Evolutionary conservation across 2,329 filamentous ascomycete genomes (phyloP), one percentile per base, ranked within the genome.

Genomic region (Lachnellula suecica): DNA sequence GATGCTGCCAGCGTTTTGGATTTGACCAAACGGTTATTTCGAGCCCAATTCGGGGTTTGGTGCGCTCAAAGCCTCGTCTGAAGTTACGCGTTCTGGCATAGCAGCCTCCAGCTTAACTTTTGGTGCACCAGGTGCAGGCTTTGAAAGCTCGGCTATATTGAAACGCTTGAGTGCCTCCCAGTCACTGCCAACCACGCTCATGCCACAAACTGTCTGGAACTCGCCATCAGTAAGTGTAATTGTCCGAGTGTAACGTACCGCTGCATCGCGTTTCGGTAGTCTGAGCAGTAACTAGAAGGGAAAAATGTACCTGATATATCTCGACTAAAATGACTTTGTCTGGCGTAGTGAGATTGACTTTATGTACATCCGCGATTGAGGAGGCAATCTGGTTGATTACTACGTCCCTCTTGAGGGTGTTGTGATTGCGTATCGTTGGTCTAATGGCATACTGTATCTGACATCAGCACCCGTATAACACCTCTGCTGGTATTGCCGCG

Each of bases 251-350:
- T 41, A 49, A 53, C 52, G 49, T 53, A 43, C 54, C 45, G 59
- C 53, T 56, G 53, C 53, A 52, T 43, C 23, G 13, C 2, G 34
- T 23, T 41, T 41, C 37, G 44, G 20, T 22, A 43, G 40, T 20
- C 13, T 24, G 20, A 13, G 20, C 22, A 8, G 13, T 5, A n/a
- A 4, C 4, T 43, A 4, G 10, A 17, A 9, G 10, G 17, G n/a
- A 25, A 20, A 34, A 43, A 25, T 75, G 59, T 78, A 89, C 89
- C 80, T 91, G 84, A 69, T 88, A 93, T 51, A 94, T 79, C 63
- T 94, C 89, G 51, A 94, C 83, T 56, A 93, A 72, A 60, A 94
- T 86, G 27, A 92, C 82, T 66, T 89, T 83, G 71, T 93, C 88
- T 29, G 89, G 88, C n/a, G 78, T 79, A 44, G 78, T 81, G n/a